Evolutionary conservation across 371 early-diverging fungal genomes (phyloP).

Genomic region (Mucor plumbeus): DNA sequence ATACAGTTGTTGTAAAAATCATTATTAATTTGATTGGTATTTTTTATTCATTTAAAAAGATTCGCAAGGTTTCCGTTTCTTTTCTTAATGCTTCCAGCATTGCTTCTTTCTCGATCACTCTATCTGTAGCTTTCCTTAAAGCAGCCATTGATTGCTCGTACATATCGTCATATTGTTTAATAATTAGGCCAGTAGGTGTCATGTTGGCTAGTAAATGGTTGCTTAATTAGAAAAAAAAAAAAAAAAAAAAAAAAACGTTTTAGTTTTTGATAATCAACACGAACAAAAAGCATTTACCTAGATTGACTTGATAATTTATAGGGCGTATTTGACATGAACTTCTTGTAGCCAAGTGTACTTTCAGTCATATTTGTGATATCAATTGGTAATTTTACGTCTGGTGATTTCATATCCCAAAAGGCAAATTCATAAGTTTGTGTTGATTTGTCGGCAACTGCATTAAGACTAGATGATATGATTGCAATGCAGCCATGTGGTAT

Average conservation of each 20-base stretch:
- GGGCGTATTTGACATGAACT: conserved; percentile 28
- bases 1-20: too few relatives aligned
- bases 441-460: conserved; percentile 10
- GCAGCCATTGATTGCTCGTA: conserved; percentile 18
- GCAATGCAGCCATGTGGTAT: conserved; percentile 27
- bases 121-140: conserved; percentile 8
- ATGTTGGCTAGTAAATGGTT: background rate
- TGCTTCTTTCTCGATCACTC: conserved; percentile 13
- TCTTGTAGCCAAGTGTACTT: conserved; percentile 19
- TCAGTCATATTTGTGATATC: conserved; percentile 27
- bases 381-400: conserved; percentile 13
- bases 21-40: too few relatives aligned
- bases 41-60: too few relatives aligned
- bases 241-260: too few relatives aligned
- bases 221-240: background rate
- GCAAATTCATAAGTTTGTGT: conserved; percentile 29
- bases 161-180: conserved; percentile 20
- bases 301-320: conserved; percentile 6
- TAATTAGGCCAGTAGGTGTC: conserved; percentile 7
- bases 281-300: conserved; percentile 1
- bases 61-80: background rate
- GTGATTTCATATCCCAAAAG: conserved; percentile 30
- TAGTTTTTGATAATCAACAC: background rate
- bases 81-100: conserved; percentile 1
- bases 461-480: conserved; percentile 15